Evolutionary conservation across 495 filamentous ascomycete genomes (phyloP).

Genomic region (Aspergillus cristatus): DNA sequence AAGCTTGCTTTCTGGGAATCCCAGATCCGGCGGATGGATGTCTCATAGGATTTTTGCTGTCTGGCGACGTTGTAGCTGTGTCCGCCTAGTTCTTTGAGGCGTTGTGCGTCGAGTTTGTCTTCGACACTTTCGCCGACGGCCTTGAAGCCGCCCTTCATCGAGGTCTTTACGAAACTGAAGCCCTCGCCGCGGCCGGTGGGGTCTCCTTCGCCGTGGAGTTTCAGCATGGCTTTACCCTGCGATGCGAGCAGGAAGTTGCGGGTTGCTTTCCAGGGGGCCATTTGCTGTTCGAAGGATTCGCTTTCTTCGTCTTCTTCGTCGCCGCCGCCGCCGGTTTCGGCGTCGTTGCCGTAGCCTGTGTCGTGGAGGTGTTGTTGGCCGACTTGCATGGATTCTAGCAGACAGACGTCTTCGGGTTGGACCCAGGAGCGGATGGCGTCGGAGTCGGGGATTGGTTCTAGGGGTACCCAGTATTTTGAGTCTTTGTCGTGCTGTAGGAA

Average conservation of each 20-base stretch:
- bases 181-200: conserved; percentile 90
- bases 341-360: conserved; percentile 64
- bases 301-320: conserved; percentile 56
- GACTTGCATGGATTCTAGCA: conserved; percentile 94
- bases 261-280: conserved; percentile 90
- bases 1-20: conserved; percentile 72
- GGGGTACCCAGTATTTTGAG: conserved; percentile 74
- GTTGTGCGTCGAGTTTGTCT: conserved; percentile 73
- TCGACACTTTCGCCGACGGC: conserved; percentile 79
- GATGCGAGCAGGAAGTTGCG: conserved; percentile 94
- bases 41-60: conserved; percentile 83
- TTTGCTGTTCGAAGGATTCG: conserved; percentile 72
- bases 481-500: conserved; percentile 84
- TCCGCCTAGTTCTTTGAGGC: conserved; percentile 80
- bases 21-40: conserved; percentile 84
- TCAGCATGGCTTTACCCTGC: conserved; percentile 92
- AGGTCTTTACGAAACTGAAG: conserved; percentile 91
- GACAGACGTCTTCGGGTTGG: conserved; percentile 87
- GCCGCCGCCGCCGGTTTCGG: conserved; percentile 59
- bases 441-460: conserved; percentile 67
- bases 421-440: conserved; percentile 73
- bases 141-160: conserved; percentile 98
- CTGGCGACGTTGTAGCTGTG: conserved; percentile 95
- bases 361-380: conserved; percentile 77
- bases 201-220: conserved; percentile 87